Evolutionary conservation across 1,284 basidiomycete species (phyloP), one percentile per base, ranked within the genome.

Genomic region (Rhizoctonia solani): DNA sequence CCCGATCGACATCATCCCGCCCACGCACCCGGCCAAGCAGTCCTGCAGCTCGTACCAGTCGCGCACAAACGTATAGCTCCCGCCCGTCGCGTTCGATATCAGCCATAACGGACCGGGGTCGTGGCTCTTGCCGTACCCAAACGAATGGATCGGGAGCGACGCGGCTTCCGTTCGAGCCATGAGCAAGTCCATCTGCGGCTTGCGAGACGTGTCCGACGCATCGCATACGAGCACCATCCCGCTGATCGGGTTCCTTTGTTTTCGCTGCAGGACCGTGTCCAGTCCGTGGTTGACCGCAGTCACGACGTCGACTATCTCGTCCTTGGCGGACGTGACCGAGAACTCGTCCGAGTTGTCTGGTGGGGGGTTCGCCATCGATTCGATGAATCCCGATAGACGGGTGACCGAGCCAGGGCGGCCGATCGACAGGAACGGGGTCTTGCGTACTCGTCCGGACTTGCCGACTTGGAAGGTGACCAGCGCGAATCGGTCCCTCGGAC

Each of bases 131-230:
- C 95, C 95, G 75, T 96, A 99, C 53, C 96, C 96, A 72, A 99
- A 91, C 1, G 93, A 91, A 77, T 99, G 96, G 66, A 99, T 95
- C 1, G 96, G 95, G 25, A 96, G 87, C 73, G 78, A 80, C 29
- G 93, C 95, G 2, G 95, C 95, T 74, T 99, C 96, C 0, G 95
- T 91, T 47, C 96, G 89, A 46, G 95, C 95, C 69, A 97, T 88
- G 30, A 98, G 93, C 19, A 99, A 84, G 74, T 98, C 95, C 93
- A 99, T 98, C 78, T 98, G 94, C n/a, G 93, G 92, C n/a, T 94
- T 87, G 54, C 92, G 87, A 11, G 95, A 93, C 70, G 86, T 89
- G 74, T 98, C 95, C 4, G 89, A 82, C 0, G 92, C 89, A 75
- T 99, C 96, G 76, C 92, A 94, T 72, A 98, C 87, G 23, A 99